These are phyloP conservation scores for Ensete glaucum DNA, from an alignment of 176 grass and related monocot genomes.

Conservation along the genomic window DNA sequence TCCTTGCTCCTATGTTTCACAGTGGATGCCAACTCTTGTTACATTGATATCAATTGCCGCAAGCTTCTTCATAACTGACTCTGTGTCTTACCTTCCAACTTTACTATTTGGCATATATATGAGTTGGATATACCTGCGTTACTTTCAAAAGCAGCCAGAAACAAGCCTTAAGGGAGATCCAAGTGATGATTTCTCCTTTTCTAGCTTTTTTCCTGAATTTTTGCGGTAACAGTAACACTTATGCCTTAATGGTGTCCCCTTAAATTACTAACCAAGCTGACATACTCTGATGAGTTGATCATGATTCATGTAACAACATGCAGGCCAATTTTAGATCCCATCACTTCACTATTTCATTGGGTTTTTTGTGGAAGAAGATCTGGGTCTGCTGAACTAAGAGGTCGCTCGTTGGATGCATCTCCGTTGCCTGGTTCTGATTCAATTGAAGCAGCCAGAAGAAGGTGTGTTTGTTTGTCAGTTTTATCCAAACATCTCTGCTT, in stretches of 20 bases:
- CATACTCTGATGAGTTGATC: conserved; percentile 5
- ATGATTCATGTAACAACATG: conserved; percentile 21
- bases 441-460: conserved; percentile 78
- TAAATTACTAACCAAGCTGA: background rate
- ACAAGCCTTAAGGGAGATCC: conserved; percentile 86
- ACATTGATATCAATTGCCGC: conserved; percentile 47
- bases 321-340: conserved; percentile 71
- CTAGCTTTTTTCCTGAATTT: conserved; percentile 94
- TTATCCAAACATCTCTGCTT: background rate
- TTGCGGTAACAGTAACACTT: conserved; percentile 48
- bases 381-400: conserved; percentile 47
- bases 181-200: conserved; percentile 92
- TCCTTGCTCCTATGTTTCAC: conserved; percentile 1
- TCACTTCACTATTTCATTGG: conserved; percentile 77
- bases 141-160: conserved; percentile 90
- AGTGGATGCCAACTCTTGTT: conserved; percentile 84
- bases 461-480: conserved; percentile 34
- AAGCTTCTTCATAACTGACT: conserved; percentile 57
- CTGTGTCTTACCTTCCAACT: conserved; percentile 68
- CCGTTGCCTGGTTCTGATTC: conserved; percentile 79
- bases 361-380: conserved; percentile 90
- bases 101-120: conserved; percentile 89
- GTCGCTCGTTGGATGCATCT: conserved; percentile 45
- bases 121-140: conserved; percentile 96
- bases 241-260: background rate